A percentile compares a stretch with the other conserved stretches of the same genome.
phyloP scores from a whole-genome alignment of 1,284 basidiomycete species.

The Papiliotrema flavescens region DNA sequence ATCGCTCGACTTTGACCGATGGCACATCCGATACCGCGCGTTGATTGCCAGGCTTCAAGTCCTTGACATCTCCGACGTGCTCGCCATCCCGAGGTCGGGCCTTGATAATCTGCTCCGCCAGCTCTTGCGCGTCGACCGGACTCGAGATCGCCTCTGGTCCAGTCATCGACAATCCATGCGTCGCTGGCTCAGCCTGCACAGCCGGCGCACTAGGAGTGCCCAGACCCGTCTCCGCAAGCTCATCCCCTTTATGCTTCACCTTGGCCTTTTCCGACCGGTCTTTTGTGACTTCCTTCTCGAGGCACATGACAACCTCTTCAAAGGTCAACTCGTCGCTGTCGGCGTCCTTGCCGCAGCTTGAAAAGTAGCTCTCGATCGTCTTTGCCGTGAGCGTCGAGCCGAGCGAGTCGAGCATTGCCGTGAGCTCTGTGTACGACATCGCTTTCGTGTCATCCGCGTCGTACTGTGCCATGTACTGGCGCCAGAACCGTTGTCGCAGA shows the following conservation, averaged over 20 bases:
- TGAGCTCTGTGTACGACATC: conserved; percentile 80
- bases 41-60: conserved; percentile 22
- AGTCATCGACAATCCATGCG: conserved; percentile 29
- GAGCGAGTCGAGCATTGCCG: conserved; percentile 95
- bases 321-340: conserved; percentile 69
- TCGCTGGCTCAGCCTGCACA: conserved; percentile 27
- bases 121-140: conserved; percentile 34
- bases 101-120: conserved; percentile 32
- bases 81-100: conserved; percentile 16
- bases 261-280: conserved; percentile 65
- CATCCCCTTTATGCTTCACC: conserved; percentile 11
- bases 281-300: conserved; percentile 71
- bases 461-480: conserved; percentile 83
- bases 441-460: conserved; percentile 79
- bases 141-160: conserved; percentile 30
- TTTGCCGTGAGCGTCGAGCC: conserved; percentile 81
- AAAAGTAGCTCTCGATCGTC: conserved; percentile 80
- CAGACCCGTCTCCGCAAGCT: conserved; percentile 10
- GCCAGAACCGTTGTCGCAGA: conserved; percentile 86
- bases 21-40: conserved; percentile 19
- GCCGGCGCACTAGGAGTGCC: conserved; percentile 17
- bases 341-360: conserved; percentile 63
- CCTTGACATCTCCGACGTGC: background rate
- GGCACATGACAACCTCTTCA: conserved; percentile 70
- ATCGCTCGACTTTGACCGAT: conserved; percentile 28